A percentile compares a stretch with the other conserved stretches of the same genome.
phyloP scores from a whole-genome alignment of 2,329 filamentous ascomycete species.

The Cladosporium colombiae region DNA sequence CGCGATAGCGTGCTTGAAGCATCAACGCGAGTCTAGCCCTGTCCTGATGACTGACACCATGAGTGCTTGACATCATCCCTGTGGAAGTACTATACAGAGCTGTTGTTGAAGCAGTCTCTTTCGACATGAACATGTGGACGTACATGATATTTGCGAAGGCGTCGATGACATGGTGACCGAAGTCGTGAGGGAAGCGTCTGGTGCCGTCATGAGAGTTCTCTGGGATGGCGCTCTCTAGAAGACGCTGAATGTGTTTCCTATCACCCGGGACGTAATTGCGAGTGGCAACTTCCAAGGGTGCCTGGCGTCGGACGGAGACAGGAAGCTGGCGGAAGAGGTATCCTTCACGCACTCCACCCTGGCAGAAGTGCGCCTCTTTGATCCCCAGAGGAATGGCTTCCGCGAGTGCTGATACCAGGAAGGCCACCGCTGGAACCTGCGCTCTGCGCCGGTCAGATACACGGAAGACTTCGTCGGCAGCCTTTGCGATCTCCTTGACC shows the following conservation, averaged over 20 bases:
- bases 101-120: slow-evolving; percentile 59
- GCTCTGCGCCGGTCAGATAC: slow-evolving; percentile 76
- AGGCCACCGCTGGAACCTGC: slow-evolving; percentile 81
- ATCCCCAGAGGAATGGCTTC: slow-evolving; percentile 66
- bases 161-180: slow-evolving; percentile 45
- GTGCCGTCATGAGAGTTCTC: slow-evolving; percentile 49
- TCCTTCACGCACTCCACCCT: slow-evolving; percentile 84
- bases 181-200: slow-evolving; percentile 31
- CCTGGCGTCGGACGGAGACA: slow-evolving; percentile 51
- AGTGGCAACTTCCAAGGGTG: slow-evolving; percentile 65
- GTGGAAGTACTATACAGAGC: slow-evolving; percentile 71
- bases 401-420: slow-evolving; percentile 76
- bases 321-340: slow-evolving; percentile 70
- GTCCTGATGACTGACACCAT: slow-evolving; percentile 72
- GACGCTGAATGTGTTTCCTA: slow-evolving; percentile 11
- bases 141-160: slow-evolving; percentile 63
- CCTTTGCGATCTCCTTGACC: slow-evolving; percentile 46
- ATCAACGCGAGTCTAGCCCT: slow-evolving; percentile 71
- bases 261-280: slow-evolving; percentile 44
- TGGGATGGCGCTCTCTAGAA: slow-evolving; percentile 44
- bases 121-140: slow-evolving; percentile 44
- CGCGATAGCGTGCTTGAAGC: slow-evolving; percentile 73
- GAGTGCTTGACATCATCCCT: slow-evolving; percentile 60
- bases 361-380: slow-evolving; percentile 76
- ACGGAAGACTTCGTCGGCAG: slow-evolving; percentile 57